These are phyloP conservation scores for Leishmania major DNA, from an alignment of 208 protist species.

Conservation along the genomic window DNA sequence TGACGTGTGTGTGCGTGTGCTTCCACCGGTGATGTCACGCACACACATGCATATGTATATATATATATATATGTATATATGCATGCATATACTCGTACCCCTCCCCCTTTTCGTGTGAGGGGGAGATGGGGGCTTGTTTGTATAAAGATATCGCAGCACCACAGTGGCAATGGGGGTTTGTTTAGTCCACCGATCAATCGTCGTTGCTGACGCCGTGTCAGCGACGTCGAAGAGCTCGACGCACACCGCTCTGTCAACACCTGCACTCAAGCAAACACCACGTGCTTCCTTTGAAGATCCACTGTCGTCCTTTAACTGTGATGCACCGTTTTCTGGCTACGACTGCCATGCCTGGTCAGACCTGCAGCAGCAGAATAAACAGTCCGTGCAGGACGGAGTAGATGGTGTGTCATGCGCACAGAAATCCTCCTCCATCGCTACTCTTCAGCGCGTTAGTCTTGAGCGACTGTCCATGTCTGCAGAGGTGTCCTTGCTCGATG, in stretches of 20 bases:
- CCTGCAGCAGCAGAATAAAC: conserved; percentile 6
- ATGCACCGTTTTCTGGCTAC: conserved; percentile 23
- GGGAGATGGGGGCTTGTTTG: neutral
- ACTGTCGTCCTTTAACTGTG: neutral
- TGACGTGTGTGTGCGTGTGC: neutral
- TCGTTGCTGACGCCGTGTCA: neutral
- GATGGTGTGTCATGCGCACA: conserved; percentile 9
- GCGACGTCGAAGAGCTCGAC: neutral
- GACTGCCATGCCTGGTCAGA: conserved; percentile 21
- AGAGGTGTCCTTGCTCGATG: conserved; percentile 22
- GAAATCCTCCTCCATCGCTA: conserved; percentile 34
- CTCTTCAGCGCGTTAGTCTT: conserved; percentile 42
- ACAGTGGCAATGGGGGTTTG: conserved; percentile 6
- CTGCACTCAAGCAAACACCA: neutral
- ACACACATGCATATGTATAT: neutral
- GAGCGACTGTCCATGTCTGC: conserved; percentile 23
- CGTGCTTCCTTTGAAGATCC: neutral
- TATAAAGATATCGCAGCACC: neutral
- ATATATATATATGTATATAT: neutral
- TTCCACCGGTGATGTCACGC: neutral
- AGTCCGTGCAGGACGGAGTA: neutral
- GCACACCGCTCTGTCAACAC: neutral
- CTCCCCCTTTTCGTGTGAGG: neutral
- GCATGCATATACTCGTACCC: no score
- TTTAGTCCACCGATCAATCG: neutral